Evolutionary conservation across 305 asterid genomes (phyloP), one percentile per base, ranked within the genome.

Genomic region (Lippia alba): DNA sequence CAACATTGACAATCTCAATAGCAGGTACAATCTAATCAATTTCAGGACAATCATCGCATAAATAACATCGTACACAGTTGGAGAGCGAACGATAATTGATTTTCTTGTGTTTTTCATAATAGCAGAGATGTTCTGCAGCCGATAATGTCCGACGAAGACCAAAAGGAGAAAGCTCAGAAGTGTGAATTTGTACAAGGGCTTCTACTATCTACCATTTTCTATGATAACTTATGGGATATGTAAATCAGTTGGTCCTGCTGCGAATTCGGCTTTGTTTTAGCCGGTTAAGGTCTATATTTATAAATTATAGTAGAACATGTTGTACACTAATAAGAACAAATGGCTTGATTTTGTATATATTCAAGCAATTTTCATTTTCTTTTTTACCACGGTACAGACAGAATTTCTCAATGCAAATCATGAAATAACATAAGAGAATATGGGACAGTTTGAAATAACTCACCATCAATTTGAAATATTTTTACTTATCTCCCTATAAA

Each of bases 81-180:
- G 30, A 24, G 30, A 24, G 30, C 30, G 30, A 24, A 24, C 30
- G 18, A 18, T n/a, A 7, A 39, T 39, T 44, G 49, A 6, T 10
- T 44, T 6, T 2, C 49, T 8, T 11, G 12, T 7, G n/a, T 59
- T 59, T 33, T 0, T 66, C 45, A 14, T 61, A 36, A 34, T 3
- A 53, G 16, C 83, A 89, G 95, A 66, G 74, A 58, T 0, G 74
- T 12, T n/a, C 69, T 76, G 20, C 78, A 53, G 57, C 24, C 81
- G 51, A 77, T 63, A 1, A 70, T 89, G 67, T 89, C 98, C 1
- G 91, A 78, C 15, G 87, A 89, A 73, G 96, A 93, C 75, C 81
- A 84, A 58, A 91, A 84, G 81, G 97, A 89, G 89, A 82, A 81
- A 71, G 82, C 82, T 49, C 45, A 33, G 69, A 83, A 57, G 74